Evolutionary conservation across 208 protist species (phyloP), one percentile per base, ranked within the genome.

Genomic region (Acanthamoeba healyi): DNA sequence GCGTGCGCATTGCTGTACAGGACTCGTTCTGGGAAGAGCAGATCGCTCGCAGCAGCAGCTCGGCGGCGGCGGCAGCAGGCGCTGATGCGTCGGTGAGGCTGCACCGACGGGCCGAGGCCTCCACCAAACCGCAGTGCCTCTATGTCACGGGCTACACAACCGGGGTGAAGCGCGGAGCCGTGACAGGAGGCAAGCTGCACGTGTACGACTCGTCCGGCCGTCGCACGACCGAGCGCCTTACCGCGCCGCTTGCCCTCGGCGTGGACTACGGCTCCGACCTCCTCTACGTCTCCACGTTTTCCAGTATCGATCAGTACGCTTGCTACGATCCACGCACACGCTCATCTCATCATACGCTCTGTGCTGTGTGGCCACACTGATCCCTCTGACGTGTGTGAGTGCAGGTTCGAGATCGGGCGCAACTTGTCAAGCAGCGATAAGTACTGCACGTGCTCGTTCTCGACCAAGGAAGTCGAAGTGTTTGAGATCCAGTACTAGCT

Each of bases 371-470:
- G 7, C 61, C 61, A 15, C 32, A 3, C n/a, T n/a, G n/a, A n/a
- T n/a, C n/a, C n/a, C n/a, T n/a, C n/a, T n/a, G n/a, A n/a, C n/a
- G n/a, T n/a, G n/a, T n/a, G n/a, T n/a, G n/a, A 2, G 17, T 26
- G 22, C 70, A 81, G 70, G 70, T 14, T 46, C 24, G 22, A 40
- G 70, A 81, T 81, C 24, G 70, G 70, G 32, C 19, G 22, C 22
- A 46, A 46, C 22, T 22, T 81, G 70, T 49, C 70, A 15, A 46
- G 10, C 24, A 38, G 70, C 36, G 70, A 81, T 22, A 81, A 81
- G 70, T 81, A 81, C 70, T 81, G 70, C 70, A 81, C 70, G 70
- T 81, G 70, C 70, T 49, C 70, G 36, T 81, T 81, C 19, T 49
- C 34, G 6, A 81, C 70, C 4, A 26, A 81, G 70, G 22, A 81